Conservation (phyloP, 345 rosid genomes). For the Hypericum androsaemum region DNA sequence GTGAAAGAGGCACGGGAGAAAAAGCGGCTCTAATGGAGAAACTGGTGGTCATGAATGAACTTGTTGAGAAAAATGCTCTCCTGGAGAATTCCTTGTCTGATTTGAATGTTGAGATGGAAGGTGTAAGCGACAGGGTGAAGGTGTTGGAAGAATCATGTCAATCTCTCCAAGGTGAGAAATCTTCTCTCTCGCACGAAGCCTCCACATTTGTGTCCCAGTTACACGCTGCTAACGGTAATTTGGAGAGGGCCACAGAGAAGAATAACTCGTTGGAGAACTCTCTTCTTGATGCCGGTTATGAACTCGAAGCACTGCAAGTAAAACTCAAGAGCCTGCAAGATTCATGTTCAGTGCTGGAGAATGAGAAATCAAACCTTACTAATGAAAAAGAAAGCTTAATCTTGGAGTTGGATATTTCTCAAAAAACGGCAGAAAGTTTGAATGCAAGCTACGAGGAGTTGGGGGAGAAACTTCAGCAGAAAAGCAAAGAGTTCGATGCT, state of each 20-base stretch:
- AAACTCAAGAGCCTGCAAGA: slow-evolving; percentile 55
- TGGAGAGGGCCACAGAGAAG: slow-evolving; percentile 51
- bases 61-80: slow-evolving; percentile 60
- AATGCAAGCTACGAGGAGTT: slow-evolving; percentile 43
- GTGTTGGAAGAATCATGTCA: slow-evolving; percentile 56
- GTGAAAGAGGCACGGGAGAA: slow-evolving; percentile 45
- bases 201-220: slow-evolving; percentile 43
- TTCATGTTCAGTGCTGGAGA: slow-evolving; percentile 44
- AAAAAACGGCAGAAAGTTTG: slow-evolving; percentile 40
- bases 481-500: slow-evolving; percentile 52
- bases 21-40: slow-evolving; percentile 52
- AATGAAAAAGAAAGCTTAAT: slow-evolving; percentile 39
- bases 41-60: slow-evolving; percentile 68
- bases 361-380: slow-evolving; percentile 49
- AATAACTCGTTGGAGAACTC: slow-evolving; percentile 63
- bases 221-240: slow-evolving; percentile 38
- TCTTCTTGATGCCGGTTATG: slow-evolving; percentile 60
- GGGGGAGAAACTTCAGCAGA: slow-evolving; percentile 41
- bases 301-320: slow-evolving; percentile 50
- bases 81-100: slow-evolving; percentile 85
- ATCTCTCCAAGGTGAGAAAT: slow-evolving; percentile 53
- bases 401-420: slow-evolving; percentile 41
- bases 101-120: slow-evolving; percentile 74
- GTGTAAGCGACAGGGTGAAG: slow-evolving; percentile 53
- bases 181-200: slow-evolving; percentile 57